Evolutionary conservation across 176 grass and related monocot species (phyloP).

Genomic region (Carex myosuroides): DNA sequence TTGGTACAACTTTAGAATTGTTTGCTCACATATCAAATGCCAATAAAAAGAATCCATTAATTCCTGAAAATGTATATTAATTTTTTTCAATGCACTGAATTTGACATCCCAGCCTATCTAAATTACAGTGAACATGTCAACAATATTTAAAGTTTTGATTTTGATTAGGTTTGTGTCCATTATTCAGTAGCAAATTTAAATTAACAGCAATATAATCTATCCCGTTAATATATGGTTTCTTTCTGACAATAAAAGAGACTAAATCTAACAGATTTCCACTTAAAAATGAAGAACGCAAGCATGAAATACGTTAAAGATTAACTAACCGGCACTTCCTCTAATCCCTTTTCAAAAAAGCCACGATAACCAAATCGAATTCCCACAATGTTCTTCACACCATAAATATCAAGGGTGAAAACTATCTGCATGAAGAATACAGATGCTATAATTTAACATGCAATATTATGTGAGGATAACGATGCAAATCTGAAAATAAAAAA

Average conservation of each 20-base stretch:
- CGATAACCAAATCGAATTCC: constrained; percentile 86
- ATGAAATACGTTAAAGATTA: background rate
- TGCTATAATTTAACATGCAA: background rate
- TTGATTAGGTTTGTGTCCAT: background rate
- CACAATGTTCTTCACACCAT: constrained; percentile 93
- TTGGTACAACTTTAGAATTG: background rate
- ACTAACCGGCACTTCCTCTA: constrained; percentile 79
- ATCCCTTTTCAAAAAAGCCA: constrained; percentile 85
- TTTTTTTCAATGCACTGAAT: background rate
- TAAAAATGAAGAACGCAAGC: background rate
- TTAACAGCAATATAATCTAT: background rate
- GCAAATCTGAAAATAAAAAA: background rate
- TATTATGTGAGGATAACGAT: background rate
- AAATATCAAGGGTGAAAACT: constrained; percentile 88
- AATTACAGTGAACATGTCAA: background rate
- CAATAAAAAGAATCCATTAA: background rate
- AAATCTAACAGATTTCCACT: background rate
- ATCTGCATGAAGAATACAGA: constrained; percentile 47
- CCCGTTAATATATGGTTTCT: background rate
- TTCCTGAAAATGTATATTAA: background rate
- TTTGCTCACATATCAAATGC: background rate
- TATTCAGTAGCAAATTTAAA: background rate
- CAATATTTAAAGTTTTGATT: background rate
- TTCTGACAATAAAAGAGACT: background rate
- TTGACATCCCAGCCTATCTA: background rate